These are phyloP conservation scores for Globisporangium solare DNA, from an alignment of 352 stramenopile species.

Conservation along the genomic window DNA sequence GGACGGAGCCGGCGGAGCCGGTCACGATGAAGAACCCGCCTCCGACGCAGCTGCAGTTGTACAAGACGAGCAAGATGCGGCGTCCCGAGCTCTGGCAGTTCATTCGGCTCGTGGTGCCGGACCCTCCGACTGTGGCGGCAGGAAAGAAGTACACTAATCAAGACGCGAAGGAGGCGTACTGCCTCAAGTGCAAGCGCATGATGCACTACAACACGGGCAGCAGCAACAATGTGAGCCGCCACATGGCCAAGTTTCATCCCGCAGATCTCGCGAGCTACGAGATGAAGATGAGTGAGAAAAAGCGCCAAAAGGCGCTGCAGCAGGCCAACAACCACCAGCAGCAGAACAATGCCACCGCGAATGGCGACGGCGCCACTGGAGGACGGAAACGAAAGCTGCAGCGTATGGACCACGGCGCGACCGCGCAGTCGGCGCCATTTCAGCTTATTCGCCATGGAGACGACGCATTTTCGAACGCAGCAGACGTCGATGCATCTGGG, in stretches of 20 bases:
- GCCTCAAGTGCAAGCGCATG: conserved; percentile 48
- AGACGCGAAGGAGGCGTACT: conserved; percentile 48
- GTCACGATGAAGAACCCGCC: background rate
- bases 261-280: conserved; percentile 34
- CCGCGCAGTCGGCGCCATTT: background rate
- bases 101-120: conserved; percentile 43
- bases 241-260: conserved; percentile 51
- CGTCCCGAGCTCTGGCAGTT: conserved; percentile 56
- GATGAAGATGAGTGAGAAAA: conserved; percentile 22
- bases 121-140: conserved; percentile 31
- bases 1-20: background rate
- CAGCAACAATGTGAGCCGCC: conserved; percentile 51
- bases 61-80: conserved; percentile 56
- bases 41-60: conserved; percentile 29
- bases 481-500: too few species aligned
- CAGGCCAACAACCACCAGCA: conserved; percentile 2
- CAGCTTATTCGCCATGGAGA: background rate
- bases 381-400: conserved; percentile 24
- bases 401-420: background rate
- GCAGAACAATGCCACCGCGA: background rate
- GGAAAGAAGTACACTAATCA: conserved; percentile 48
- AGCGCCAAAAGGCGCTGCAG: conserved; percentile 1
- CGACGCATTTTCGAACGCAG: too few species aligned
- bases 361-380: conserved; percentile 12
- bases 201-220: conserved; percentile 57